A percentile compares a stretch with the other conserved stretches of the same genome.
phyloP scores from a whole-genome alignment of 768 basidiomycete species.

The Podaxis pistillaris region DNA sequence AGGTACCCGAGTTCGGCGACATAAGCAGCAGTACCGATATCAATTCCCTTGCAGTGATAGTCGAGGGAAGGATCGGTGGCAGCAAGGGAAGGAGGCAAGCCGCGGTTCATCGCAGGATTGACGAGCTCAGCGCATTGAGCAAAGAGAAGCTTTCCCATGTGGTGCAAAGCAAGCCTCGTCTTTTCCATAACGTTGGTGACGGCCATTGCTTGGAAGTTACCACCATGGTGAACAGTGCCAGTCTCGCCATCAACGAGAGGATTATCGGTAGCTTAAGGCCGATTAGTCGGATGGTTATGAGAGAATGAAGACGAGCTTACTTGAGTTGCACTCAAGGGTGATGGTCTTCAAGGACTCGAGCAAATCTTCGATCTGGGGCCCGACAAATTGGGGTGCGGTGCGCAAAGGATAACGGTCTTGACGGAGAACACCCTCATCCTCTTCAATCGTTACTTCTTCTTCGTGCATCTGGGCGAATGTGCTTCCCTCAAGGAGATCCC shows the following conservation, averaged over 20 bases:
- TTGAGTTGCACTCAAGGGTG: constrained; percentile 79
- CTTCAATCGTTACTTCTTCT: constrained; percentile 66
- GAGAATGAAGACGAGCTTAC: constrained; percentile 36
- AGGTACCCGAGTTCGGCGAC: constrained; percentile 78
- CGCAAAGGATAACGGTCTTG: constrained; percentile 80
- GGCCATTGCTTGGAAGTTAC: constrained; percentile 88
- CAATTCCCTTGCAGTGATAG: constrained; percentile 83
- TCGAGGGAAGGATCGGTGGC: constrained; percentile 79
- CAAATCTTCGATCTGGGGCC: constrained; percentile 83
- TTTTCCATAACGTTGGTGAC: constrained; percentile 89
- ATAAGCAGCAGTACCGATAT: constrained; percentile 83
- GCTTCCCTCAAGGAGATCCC: constrained; percentile 66
- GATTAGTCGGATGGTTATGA: constrained; percentile 4
- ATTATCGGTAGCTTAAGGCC: constrained; percentile 75
- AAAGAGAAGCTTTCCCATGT: constrained; percentile 69
- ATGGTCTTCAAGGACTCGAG: constrained; percentile 62
- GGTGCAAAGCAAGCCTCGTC: constrained; percentile 69
- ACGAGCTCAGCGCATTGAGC: constrained; percentile 68
- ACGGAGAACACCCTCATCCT: constrained; percentile 71
- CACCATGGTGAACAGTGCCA: constrained; percentile 72
- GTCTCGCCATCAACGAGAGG: constrained; percentile 73
- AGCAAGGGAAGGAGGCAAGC: constrained; percentile 76
- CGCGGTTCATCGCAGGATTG: constrained; percentile 78
- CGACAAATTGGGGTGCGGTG: constrained; percentile 81
- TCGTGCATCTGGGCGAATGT: constrained; percentile 67